phyloP scores from a whole-genome alignment of 139 green algal genomes.

The Ulvella scutata region DNA sequence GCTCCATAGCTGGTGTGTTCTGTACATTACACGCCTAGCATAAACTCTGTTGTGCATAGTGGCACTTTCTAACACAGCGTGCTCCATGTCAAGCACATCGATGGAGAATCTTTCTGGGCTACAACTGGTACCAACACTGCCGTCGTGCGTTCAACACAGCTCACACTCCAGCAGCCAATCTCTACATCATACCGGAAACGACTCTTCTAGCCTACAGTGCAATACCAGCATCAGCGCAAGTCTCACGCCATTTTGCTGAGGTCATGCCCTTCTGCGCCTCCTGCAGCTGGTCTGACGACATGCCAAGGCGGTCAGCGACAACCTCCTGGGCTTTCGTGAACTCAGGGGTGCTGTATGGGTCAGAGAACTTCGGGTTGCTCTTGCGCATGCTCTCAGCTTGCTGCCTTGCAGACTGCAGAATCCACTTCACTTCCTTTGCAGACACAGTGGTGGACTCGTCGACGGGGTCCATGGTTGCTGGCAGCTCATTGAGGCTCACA shows the following conservation, averaged over 20 bases:
- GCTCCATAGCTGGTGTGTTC: too few relatives aligned
- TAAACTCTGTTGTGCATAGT: too few relatives aligned
- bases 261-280: background rate
- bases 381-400: slow-evolving; percentile 1
- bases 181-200: too few relatives aligned
- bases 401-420: background rate
- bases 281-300: background rate
- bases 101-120: too few relatives aligned
- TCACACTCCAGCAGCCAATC: too few relatives aligned
- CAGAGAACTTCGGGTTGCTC: background rate
- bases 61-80: too few relatives aligned
- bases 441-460: background rate
- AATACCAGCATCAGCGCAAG: background rate
- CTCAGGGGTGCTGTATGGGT: background rate
- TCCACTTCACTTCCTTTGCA: background rate
- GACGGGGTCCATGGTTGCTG: background rate
- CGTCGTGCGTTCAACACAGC: too few relatives aligned
- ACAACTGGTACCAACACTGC: too few relatives aligned
- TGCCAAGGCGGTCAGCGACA: background rate
- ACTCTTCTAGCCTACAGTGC: too few relatives aligned
- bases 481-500: background rate
- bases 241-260: background rate
- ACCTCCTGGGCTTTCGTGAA: background rate
- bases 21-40: too few relatives aligned
- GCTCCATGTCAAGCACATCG: too few relatives aligned